A percentile compares a stretch with the other conserved stretches of the same genome.
Conservation (phyloP, 2,329 filamentous ascomycete species). For the Fusarium transvaalense region DNA sequence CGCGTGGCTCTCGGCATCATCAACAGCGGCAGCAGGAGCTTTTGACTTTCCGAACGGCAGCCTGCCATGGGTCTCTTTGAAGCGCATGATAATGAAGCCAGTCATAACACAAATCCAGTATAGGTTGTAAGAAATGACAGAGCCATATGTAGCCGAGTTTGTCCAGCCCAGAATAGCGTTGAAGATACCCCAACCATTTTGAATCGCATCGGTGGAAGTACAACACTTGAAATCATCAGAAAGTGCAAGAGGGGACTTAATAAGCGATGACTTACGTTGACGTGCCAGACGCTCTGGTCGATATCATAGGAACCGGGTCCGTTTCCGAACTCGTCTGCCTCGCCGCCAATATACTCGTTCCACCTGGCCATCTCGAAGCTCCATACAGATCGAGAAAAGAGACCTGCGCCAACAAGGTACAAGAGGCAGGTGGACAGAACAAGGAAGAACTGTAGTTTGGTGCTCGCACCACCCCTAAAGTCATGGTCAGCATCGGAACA, state of each 20-base stretch:
- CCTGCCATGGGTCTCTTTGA: conserved; percentile 69
- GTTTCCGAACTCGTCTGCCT: conserved; percentile 61
- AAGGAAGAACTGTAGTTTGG: conserved; percentile 77
- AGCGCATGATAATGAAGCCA: conserved; percentile 74
- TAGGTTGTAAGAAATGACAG: conserved; percentile 86
- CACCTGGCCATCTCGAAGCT: conserved; percentile 77
- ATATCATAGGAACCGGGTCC: conserved; percentile 86
- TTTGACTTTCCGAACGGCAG: conserved; percentile 61
- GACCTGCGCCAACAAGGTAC: conserved; percentile 85
- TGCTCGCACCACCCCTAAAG: conserved; percentile 57
- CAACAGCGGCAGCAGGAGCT: conserved; percentile 31
- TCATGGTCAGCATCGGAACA: neutral
- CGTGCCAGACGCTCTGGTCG: conserved; percentile 81
- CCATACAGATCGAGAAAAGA: conserved; percentile 84
- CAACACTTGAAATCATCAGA: conserved; percentile 68
- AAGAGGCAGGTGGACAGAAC: conserved; percentile 84
- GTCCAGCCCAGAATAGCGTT: conserved; percentile 89
- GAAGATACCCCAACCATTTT: conserved; percentile 88
- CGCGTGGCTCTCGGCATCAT: conserved; percentile 47
- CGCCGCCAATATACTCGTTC: conserved; percentile 72
- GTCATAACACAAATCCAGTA: conserved; percentile 87
- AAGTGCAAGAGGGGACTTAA: neutral
- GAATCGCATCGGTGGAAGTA: conserved; percentile 76
- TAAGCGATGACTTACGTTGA: conserved; percentile 69
- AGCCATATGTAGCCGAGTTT: conserved; percentile 89